These are phyloP conservation scores for Penicillium sp. DNA, from an alignment of 2,329 filamentous ascomycete species.

Conservation along the genomic window DNA sequence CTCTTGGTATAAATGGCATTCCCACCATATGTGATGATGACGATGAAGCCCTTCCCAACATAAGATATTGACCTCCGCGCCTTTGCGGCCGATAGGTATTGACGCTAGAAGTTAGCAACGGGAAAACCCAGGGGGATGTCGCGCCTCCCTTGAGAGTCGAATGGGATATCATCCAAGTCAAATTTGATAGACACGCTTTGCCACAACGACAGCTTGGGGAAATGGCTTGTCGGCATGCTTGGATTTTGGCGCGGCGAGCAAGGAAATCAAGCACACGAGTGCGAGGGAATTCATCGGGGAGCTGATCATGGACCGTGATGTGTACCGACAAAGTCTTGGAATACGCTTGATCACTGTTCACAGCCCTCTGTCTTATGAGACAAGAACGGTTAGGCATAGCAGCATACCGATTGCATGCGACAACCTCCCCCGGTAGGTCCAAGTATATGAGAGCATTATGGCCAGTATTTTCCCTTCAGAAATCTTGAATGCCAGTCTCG, in stretches of 20 bases:
- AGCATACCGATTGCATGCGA: background rate
- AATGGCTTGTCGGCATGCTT: background rate
- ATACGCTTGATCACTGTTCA: background rate
- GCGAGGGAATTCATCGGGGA: too few species aligned
- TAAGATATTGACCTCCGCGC: background rate
- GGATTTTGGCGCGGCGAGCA: background rate
- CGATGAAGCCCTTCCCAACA: background rate
- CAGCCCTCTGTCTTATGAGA: background rate
- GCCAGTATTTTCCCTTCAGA: conserved; percentile 47
- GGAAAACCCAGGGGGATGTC: background rate
- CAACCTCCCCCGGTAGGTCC: background rate
- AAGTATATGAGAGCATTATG: background rate
- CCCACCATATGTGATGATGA: background rate
- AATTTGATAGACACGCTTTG: background rate
- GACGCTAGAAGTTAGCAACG: background rate
- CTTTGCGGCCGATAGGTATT: background rate
- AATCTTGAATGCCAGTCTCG: conserved; percentile 76
- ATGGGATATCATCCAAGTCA: background rate
- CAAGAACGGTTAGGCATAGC: background rate
- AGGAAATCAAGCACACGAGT: background rate
- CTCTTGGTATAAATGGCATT: background rate
- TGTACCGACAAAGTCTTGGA: background rate
- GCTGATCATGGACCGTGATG: too few species aligned
- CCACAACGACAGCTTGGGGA: too few species aligned
- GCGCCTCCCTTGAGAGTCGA: background rate